Base-by-base conservation (phyloP, 75 land plant genomes). In the Cryptomeria japonica region DNA sequence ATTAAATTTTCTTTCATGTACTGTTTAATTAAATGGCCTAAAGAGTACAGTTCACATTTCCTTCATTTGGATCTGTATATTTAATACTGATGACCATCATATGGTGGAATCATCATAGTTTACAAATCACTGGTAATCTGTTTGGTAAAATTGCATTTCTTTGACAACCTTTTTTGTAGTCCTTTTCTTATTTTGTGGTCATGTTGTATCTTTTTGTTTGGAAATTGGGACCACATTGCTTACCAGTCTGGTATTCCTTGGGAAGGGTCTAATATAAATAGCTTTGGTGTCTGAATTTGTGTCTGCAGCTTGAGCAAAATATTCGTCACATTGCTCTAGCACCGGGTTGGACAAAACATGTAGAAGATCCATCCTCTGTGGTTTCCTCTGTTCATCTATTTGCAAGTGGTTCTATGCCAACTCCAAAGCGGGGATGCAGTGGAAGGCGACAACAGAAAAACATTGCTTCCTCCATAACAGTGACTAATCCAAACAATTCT, bases 301-400 rank as follows among this genome's bases (percentile, higher is more conserved):
- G 92, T 41, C 46, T 90, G 90, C 94, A 98, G 99, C 89, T 98
- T 89, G 99, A 94, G 90, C 91, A 90, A 49, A 91, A 93, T 87
- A 90, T 98, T 28, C 91, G 94, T 15, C 46, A n/a, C 8, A 84
- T 95, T 84, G 97, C 94, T 86, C 87, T 98, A 84, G 92, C 94
- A 72, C 87, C 88, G 15, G 92, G 91, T 44, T 98, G 99, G 99
- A 31, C 89, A 73, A 97, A 91, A 90, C 87, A 90, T 87, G 88
- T 92, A 28, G 96, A 93, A 90, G 91, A 91, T 86, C 89, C 88
- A 51, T 89, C 93, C 3, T 41, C 77, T 42, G 91, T 94, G 12
- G 84, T 92, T 80, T 88, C 92, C 34, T 64, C 88, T 36, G 49
- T 78, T 9, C 87, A 88, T 80, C 80, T n/a, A 32, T 70, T 78